A percentile compares a stretch with the other conserved stretches of the same genome.
phyloP scores from a whole-genome alignment of 805 yeast species.

The Candida railenensis region DNA sequence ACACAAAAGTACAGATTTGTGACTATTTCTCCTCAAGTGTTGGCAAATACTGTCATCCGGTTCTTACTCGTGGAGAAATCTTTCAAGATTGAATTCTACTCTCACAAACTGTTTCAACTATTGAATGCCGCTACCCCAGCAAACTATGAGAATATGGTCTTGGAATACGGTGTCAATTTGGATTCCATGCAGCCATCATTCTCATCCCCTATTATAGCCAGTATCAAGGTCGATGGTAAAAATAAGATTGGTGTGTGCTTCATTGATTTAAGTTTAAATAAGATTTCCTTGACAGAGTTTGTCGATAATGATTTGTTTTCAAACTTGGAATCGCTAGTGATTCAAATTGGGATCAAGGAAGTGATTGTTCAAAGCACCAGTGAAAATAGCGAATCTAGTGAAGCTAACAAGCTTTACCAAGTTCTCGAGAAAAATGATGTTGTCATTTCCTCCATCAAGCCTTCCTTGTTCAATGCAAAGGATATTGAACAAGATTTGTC shows the following conservation, averaged over 20 bases:
- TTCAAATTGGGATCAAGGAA: slow-evolving; percentile 90
- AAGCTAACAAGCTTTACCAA: slow-evolving; percentile 61
- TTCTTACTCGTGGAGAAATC: slow-evolving; percentile 69
- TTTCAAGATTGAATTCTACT: slow-evolving; percentile 77
- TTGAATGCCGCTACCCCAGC: slow-evolving; percentile 82
- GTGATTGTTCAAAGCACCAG: slow-evolving; percentile 53
- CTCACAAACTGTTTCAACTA: slow-evolving; percentile 56
- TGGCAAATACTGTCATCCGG: slow-evolving; percentile 58
- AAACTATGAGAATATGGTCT: slow-evolving; percentile 57
- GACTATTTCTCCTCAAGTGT: slow-evolving; percentile 75
- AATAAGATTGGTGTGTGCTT: slow-evolving; percentile 74
- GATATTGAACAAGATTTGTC: slow-evolving; percentile 77
- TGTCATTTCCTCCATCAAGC: slow-evolving; percentile 59
- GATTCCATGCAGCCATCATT: slow-evolving; percentile 63
- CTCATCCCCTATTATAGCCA: slow-evolving; percentile 40
- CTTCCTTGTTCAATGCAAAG: slow-evolving; percentile 57
- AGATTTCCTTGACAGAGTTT: slow-evolving; percentile 74
- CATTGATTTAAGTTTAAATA: slow-evolving; percentile 66
- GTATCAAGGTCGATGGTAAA: slow-evolving; percentile 38
- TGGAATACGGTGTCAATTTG: slow-evolving; percentile 36
- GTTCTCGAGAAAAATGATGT: slow-evolving; percentile 71
- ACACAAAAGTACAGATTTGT: slow-evolving; percentile 52
- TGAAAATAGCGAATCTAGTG: slow-evolving; percentile 23
- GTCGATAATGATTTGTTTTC: slow-evolving; percentile 85
- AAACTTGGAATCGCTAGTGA: slow-evolving; percentile 78